A percentile compares a stretch with the other conserved stretches of the same genome.
These are phyloP conservation scores for Amanita jacksonii DNA, from an alignment of 768 basidiomycete species.

Conservation along the genomic window DNA sequence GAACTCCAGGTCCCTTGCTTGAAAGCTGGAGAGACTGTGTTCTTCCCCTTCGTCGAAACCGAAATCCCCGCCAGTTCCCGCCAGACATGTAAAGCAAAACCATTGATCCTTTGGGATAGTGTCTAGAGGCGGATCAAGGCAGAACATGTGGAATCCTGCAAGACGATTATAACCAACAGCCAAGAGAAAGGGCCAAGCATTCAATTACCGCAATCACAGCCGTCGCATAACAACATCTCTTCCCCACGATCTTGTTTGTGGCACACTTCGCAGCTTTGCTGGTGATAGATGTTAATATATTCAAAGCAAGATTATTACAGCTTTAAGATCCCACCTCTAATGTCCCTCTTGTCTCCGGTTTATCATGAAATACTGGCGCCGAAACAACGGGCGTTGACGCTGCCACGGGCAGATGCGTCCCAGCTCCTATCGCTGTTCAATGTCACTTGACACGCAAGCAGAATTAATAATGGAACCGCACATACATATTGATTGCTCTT, in stretches of 20 bases:
- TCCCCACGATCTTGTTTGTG: conserved; percentile 80
- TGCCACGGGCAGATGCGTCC: background rate
- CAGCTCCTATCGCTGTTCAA: too few relatives aligned
- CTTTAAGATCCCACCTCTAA: conserved; percentile 39
- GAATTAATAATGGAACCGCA: background rate
- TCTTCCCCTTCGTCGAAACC: conserved; percentile 99
- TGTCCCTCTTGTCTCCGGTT: conserved; percentile 33
- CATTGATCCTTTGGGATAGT: conserved; percentile 89
- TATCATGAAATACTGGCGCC: conserved; percentile 41
- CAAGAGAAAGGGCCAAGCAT: too few relatives aligned
- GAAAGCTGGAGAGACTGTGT: conserved; percentile 85
- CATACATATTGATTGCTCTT: conserved; percentile 39
- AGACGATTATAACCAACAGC: too few relatives aligned
- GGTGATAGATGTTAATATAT: conserved; percentile 18
- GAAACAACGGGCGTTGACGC: conserved; percentile 26
- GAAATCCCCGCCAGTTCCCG: conserved; percentile 89
- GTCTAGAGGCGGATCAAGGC: conserved; percentile 83
- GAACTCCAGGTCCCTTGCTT: conserved; percentile 85
- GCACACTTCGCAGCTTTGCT: conserved; percentile 92
- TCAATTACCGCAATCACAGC: conserved; percentile 34
- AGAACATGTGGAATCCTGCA: conserved; percentile 92
- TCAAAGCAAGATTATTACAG: conserved; percentile 17
- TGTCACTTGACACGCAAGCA: too few relatives aligned
- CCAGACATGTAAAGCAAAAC: conserved; percentile 90
- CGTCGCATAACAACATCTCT: conserved; percentile 72